Evolutionary conservation across 2,329 filamentous ascomycete genomes (phyloP).

Genomic region (Thelonectria olida): DNA sequence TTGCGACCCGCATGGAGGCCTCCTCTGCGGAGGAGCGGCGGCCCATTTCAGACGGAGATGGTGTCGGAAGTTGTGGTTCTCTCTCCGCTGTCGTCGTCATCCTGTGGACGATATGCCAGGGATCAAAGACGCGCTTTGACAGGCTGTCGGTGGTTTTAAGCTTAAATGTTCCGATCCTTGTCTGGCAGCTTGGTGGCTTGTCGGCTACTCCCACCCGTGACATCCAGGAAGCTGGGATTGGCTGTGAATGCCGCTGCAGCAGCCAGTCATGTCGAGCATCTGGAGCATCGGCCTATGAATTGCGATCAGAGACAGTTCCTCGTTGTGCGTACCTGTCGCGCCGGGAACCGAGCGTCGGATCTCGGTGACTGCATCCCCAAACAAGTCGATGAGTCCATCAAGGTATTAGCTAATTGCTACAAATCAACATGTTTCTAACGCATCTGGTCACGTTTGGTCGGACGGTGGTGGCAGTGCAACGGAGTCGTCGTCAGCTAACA

Average conservation of each 20-base stretch:
- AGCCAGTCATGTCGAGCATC: neutral
- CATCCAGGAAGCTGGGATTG: constrained; percentile 6
- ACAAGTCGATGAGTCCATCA: too few relatives aligned
- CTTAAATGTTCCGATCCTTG: constrained; percentile 19
- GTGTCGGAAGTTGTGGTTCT: neutral
- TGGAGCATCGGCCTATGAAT: constrained; percentile 3
- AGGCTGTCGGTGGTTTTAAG: constrained; percentile 10
- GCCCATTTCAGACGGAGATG: constrained; percentile 9
- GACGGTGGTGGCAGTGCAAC: constrained; percentile 15
- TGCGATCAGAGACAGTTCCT: neutral
- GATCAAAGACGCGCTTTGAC: neutral
- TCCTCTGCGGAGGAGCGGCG: constrained; percentile 6
- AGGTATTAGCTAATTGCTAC: neutral
- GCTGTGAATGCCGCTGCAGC: neutral
- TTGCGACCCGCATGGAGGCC: too few relatives aligned
- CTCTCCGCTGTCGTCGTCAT: neutral
- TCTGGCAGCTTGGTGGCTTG: constrained; percentile 6
- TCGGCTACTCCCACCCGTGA: neutral
- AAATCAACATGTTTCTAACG: neutral
- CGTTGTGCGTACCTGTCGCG: neutral
- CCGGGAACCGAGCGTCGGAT: neutral
- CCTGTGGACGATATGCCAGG: neutral
- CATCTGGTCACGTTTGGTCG: neutral
- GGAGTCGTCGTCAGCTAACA: constrained; percentile 8
- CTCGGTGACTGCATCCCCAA: neutral